A percentile compares a stretch with the other conserved stretches of the same genome.
phyloP scores from a whole-genome alignment of 2,329 filamentous ascomycete species.

The Corynespora cassiicola region DNA sequence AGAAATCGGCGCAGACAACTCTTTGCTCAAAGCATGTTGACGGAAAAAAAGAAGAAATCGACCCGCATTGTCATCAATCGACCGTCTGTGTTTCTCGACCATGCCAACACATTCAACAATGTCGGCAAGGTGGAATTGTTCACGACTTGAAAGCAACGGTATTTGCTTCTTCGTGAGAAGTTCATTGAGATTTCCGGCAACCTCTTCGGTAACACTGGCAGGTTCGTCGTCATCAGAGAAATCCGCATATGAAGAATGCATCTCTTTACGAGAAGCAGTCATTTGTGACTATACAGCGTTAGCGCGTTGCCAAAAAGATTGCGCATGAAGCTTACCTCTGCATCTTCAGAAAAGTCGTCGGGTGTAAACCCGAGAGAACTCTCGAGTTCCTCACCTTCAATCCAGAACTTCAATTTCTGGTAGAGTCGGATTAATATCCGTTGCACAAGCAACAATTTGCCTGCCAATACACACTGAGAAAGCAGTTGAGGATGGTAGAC shows the following conservation, averaged over 20 bases:
- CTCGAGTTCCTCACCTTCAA: constrained; percentile 80
- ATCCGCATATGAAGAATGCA: constrained; percentile 59
- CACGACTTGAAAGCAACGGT: constrained; percentile 80
- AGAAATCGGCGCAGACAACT: constrained; percentile 68
- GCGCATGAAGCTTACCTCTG: constrained; percentile 48
- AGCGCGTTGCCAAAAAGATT: constrained; percentile 2
- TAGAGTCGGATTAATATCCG: constrained; percentile 75
- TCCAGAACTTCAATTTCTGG: constrained; percentile 80
- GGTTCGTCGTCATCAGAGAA: constrained; percentile 64
- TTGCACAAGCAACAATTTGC: constrained; percentile 76
- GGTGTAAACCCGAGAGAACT: constrained; percentile 70
- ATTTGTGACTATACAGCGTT: constrained; percentile 39
- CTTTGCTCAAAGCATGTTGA: constrained; percentile 74
- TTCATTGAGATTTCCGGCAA: constrained; percentile 74
- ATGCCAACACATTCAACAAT: constrained; percentile 84
- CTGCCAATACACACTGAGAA: constrained; percentile 82
- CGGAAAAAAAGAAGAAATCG: constrained; percentile 88
- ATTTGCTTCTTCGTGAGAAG: constrained; percentile 77
- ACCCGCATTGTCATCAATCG: constrained; percentile 88
- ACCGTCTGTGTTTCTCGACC: constrained; percentile 85
- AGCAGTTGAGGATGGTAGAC: constrained; percentile 93
- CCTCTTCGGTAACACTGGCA: constrained; percentile 72
- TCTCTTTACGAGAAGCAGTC: constrained; percentile 54
- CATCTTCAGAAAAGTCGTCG: constrained; percentile 55
- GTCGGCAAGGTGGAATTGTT: constrained; percentile 84